Evolutionary conservation across 192 early-diverging fungal species (phyloP), one percentile per base, ranked within the genome.

Genomic region (Linnemannia hyalina): DNA sequence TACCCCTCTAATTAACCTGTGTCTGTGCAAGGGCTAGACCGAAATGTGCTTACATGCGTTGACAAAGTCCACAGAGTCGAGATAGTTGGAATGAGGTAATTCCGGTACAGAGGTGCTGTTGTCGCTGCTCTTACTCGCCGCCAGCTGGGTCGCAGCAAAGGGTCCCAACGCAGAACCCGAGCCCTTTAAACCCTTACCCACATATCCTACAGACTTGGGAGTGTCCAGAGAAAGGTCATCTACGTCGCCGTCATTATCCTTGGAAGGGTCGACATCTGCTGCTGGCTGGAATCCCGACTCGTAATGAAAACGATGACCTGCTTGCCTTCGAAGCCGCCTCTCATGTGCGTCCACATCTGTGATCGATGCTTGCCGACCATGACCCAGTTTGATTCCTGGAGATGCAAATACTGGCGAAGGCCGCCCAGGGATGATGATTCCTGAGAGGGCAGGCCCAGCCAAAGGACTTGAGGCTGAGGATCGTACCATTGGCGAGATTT

Each of bases 261-360:
- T 74, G 29, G 29, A 40, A 36, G 46, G 4, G 20, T 80, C 84
- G 20, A 60, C 52, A 35, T 79, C 73, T 6, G 54, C 36, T 2
- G 70, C 47, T 18, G 84, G 79, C 42, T 81, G 78, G 40, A 86
- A 86, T 38, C 84, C 84, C 9, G 84, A 86, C 65, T 86, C 84
- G 38, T 86, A 86, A 68, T 86, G 84, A 42, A 86, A 86, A 15
- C 79, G 78, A 46, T 68, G 57, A 7, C 79, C 79, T 5, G 65
- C 78, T 49, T 86, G 84, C 13, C 79, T 76, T 11, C 84, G 75
- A 16, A 86, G 72, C 22, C 84, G 75, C n/a, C 84, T 20, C 52
- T 86, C 84, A 35, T 86, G 84, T 20, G 84, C 84, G 46, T 86
- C 84, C 46, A 86, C 84, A 81, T 86, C 84, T 9, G 84, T 86